Base-by-base conservation (phyloP, 2,329 filamentous ascomycete species). In the Trichoderma polysporum region DNA sequence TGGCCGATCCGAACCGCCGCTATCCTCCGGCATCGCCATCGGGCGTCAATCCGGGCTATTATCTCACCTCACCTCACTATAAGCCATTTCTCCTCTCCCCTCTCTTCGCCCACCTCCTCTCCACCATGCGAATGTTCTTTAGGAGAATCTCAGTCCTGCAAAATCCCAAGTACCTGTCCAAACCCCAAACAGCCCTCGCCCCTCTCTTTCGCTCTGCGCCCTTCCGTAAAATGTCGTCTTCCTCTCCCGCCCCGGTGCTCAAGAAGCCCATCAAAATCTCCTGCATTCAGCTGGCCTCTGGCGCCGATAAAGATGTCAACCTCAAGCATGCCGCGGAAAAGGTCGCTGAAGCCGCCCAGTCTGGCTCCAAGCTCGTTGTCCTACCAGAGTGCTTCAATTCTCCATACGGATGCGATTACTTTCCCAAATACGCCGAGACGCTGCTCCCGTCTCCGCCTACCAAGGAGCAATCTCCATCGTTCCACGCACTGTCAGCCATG, bases 371-470 rank as follows among this genome's bases (percentile, higher is more conserved):
- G 66, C 88, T 99, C 68, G 90, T 98, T 71, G 93, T 98, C 37
- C 87, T 99, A 19, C 95, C 95, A 39, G 95, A 99, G 82, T 99
- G 95, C 85, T 99, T 99, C 88, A 99, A 99, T 83, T 96, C 92
- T 49, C 95, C 95, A 9, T 99, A 99, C 80, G 95, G 95, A 71
- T 93, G 89, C 71, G 79, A 93, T 75, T 94, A 90, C 84, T 99
- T 99, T 81, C 90, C 94, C 63, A 87, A 89, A 69, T 98, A 98
- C 79, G 94, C 95, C 71, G 95, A 99, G 80, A 90, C 88, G 1
- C 88, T 98, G n/a, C 80, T 82, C 57, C 92, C 93, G 0, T 90
- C 88, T 3, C 92, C 93, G 31, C 92, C 93, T 0, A 82, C 88
- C 3, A 77, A 82, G 68, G 85, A 87, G 53, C 87, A 91, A 73